Conservation (phyloP, 2,329 filamentous ascomycete species). For the Neonectria hederae region DNA sequence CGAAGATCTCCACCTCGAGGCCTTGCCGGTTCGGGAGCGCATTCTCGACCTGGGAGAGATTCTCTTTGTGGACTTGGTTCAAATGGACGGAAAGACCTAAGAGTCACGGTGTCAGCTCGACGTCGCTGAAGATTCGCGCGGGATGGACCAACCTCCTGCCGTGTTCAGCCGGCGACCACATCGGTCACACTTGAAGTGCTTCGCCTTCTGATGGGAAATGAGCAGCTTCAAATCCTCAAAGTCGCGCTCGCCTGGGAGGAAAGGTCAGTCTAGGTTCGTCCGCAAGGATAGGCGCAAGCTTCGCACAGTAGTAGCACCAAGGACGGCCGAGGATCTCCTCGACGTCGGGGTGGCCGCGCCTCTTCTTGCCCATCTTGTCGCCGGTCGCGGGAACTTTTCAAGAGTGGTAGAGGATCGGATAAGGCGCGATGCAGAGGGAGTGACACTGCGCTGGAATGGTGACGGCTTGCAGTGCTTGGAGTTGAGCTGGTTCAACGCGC, state of each 20-base stretch:
- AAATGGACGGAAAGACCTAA: slow-evolving; percentile 93
- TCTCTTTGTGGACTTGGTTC: slow-evolving; percentile 98
- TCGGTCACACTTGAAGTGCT: slow-evolving; percentile 97
- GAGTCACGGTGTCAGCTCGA: slow-evolving; percentile 29
- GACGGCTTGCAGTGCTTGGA: slow-evolving; percentile 29
- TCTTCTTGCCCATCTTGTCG: slow-evolving; percentile 82
- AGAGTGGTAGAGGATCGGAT: neutral
- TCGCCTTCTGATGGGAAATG: slow-evolving; percentile 97
- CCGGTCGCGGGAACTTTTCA: neutral
- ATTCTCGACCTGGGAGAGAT: slow-evolving; percentile 87
- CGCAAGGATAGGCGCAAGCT: slow-evolving; percentile 18
- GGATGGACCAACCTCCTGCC: slow-evolving; percentile 77
- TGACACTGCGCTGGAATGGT: slow-evolving; percentile 30
- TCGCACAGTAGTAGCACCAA: slow-evolving; percentile 96
- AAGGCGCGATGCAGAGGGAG: slow-evolving; percentile 25
- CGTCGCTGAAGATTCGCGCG: neutral
- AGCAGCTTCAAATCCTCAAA: slow-evolving; percentile 98
- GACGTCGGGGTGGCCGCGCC: slow-evolving; percentile 84
- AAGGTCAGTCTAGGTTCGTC: slow-evolving; percentile 38
- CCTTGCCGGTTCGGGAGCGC: slow-evolving; percentile 86
- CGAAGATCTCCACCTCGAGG: slow-evolving; percentile 95
- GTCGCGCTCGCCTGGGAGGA: slow-evolving; percentile 78
- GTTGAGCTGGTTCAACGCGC: slow-evolving; percentile 39
- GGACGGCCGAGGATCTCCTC: slow-evolving; percentile 88
- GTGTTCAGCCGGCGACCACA: slow-evolving; percentile 92